A percentile compares a stretch with the other conserved stretches of the same genome.
Conservation (phyloP, 805 yeast genomes). For the Yarrowia porcina region DNA sequence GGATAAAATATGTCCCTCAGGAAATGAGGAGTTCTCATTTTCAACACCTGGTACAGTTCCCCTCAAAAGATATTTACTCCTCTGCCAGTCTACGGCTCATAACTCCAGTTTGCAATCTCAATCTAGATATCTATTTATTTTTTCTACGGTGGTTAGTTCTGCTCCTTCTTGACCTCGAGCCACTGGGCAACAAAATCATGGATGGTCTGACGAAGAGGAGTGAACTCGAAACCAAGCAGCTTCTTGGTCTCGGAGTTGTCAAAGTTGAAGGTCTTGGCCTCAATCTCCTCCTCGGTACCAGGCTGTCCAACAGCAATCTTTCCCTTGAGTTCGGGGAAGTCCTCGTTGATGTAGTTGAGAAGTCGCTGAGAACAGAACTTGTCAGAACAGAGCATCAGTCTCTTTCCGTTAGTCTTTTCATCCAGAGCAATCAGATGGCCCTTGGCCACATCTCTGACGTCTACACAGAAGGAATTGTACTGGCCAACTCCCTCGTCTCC, state of each 20-base stretch:
- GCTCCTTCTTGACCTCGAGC: neutral
- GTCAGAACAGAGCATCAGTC: conserved; percentile 32
- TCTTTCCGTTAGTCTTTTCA: conserved; percentile 33
- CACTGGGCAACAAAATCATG: conserved; percentile 6
- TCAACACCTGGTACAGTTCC: too few species aligned
- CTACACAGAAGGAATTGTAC: conserved; percentile 39
- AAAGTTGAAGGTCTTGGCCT: neutral
- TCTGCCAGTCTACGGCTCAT: too few species aligned
- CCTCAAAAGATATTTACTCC: neutral
- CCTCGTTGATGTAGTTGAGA: conserved; percentile 28
- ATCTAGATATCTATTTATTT: too few species aligned
- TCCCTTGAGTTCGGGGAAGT: conserved; percentile 11
- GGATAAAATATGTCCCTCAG: too few species aligned
- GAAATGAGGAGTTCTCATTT: too few species aligned
- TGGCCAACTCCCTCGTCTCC: neutral
- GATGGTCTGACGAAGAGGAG: neutral
- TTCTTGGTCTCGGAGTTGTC: conserved; percentile 21
- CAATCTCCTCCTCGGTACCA: neutral
- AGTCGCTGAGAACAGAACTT: conserved; percentile 27
- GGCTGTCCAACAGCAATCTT: conserved; percentile 1
- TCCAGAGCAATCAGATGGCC: conserved; percentile 53
- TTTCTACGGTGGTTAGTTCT: too few species aligned
- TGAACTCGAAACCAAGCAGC: conserved; percentile 6
- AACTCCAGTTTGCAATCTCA: too few species aligned
- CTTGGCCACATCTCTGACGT: conserved; percentile 61